Conservation (phyloP, 176 grass and related monocot genomes). For the Saccharum officinarum region DNA sequence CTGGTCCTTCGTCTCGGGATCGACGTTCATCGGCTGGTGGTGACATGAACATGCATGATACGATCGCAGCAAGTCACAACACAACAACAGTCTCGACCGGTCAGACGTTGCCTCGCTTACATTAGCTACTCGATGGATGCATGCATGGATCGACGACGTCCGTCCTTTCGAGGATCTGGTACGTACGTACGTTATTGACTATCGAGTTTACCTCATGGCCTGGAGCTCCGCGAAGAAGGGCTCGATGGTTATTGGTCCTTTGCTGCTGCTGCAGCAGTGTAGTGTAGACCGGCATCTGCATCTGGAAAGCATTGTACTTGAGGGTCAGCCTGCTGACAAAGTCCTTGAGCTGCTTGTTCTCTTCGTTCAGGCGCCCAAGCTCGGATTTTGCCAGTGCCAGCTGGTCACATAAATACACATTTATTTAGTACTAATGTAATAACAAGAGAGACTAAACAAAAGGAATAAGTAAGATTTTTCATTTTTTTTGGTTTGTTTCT, state of each 20-base stretch:
- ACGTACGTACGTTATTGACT: too few species aligned
- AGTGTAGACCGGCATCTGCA: slow-evolving; percentile 30
- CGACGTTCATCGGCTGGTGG: background rate
- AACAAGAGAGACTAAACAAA: background rate
- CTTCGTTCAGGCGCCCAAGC: slow-evolving; percentile 60
- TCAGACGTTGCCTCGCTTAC: too few species aligned
- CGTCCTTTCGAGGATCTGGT: too few species aligned
- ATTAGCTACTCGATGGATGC: background rate
- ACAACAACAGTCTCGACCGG: too few species aligned
- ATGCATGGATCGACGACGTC: background rate
- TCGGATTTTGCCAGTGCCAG: slow-evolving; percentile 58
- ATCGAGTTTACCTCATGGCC: slow-evolving; percentile 22
- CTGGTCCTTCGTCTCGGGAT: slow-evolving; percentile 28
- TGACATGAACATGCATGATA: too few species aligned
- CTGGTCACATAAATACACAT: slow-evolving; percentile 28
- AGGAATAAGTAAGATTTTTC: background rate
- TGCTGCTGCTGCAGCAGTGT: slow-evolving; percentile 50
- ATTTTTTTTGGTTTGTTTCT: background rate
- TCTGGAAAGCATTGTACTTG: slow-evolving; percentile 55
- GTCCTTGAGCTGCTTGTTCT: slow-evolving; percentile 63
- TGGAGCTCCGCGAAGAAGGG: background rate
- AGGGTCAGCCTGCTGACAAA: slow-evolving; percentile 45
- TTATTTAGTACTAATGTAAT: background rate
- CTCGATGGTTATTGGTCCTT: slow-evolving; percentile 19
- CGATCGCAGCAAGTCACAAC: background rate